Evolutionary conservation across 2,329 filamentous ascomycete genomes (phyloP).

Genomic region (Metarhizium rileyi): DNA sequence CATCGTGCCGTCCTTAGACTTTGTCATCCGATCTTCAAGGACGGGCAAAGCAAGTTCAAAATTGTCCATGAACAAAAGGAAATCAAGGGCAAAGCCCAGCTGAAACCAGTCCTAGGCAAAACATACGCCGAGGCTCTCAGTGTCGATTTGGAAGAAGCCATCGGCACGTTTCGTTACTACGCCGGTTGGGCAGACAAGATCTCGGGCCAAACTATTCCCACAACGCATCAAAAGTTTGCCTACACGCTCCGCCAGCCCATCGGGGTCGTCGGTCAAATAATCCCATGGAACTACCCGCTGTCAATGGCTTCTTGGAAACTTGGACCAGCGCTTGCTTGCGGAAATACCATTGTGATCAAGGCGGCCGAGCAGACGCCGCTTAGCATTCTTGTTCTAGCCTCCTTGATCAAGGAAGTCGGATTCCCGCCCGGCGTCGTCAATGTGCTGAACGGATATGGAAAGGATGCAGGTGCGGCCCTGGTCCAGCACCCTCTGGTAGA

Average conservation of each 20-base stretch:
- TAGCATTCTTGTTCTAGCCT: slow-evolving; percentile 50
- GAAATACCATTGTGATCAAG: slow-evolving; percentile 45
- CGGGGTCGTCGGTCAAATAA: slow-evolving; percentile 68
- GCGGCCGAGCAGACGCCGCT: slow-evolving; percentile 63
- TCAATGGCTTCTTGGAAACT: slow-evolving; percentile 55
- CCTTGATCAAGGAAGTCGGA: slow-evolving; percentile 58
- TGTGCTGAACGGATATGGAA: slow-evolving; percentile 64
- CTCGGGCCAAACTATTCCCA: slow-evolving; percentile 66
- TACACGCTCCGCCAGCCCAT: slow-evolving; percentile 68
- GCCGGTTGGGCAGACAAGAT: slow-evolving; percentile 73
- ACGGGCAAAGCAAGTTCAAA: too few relatives aligned
- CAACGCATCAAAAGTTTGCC: slow-evolving; percentile 56
- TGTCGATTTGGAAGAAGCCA: slow-evolving; percentile 48
- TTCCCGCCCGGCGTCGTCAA: slow-evolving; percentile 66
- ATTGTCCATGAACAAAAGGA: too few relatives aligned
- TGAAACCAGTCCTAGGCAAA: slow-evolving; percentile 70
- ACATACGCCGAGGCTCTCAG: slow-evolving; percentile 56
- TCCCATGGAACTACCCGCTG: slow-evolving; percentile 63
- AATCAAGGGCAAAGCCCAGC: too few relatives aligned
- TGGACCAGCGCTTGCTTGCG: slow-evolving; percentile 63
- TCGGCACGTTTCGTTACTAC: slow-evolving; percentile 56
- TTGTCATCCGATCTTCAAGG: too few relatives aligned
- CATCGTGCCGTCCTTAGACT: slow-evolving; percentile 31
- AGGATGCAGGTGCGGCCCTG: slow-evolving; percentile 58
- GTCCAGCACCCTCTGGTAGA: slow-evolving; percentile 46